Percentiles rank a stretch among this genome's conserved stretches.
These are phyloP conservation scores for Chlorella sorokiniana DNA, from an alignment of 139 green algal species.

Conservation along the genomic window DNA sequence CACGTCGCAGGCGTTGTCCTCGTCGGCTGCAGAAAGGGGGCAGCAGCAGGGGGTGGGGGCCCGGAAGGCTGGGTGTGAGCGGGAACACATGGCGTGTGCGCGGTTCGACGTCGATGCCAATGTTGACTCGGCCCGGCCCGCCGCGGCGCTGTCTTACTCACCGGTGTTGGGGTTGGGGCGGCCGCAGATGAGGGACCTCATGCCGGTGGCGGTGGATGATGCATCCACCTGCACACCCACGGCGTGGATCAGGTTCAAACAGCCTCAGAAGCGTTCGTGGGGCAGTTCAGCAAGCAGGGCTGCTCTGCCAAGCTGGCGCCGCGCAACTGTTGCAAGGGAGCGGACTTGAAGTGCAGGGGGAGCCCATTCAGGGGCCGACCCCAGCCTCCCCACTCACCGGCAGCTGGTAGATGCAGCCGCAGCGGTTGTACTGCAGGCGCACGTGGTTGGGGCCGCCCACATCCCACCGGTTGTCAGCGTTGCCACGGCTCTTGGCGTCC, in stretches of 20 bases:
- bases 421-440: constrained; percentile 46
- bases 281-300: neutral
- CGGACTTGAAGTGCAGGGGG: neutral
- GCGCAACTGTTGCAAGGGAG: neutral
- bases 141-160: neutral
- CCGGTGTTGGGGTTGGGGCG: neutral
- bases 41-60: neutral
- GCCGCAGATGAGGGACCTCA: constrained; percentile 49
- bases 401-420: constrained; percentile 49
- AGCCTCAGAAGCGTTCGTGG: neutral
- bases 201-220: constrained; percentile 3
- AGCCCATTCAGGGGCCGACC: no score
- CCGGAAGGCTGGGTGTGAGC: neutral
- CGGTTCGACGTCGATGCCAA: neutral
- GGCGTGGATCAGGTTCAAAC: neutral
- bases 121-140: neutral
- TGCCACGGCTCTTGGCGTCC: constrained; percentile 27
- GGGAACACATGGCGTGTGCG: neutral
- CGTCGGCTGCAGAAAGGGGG: constrained; percentile 6
- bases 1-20: constrained; percentile 36
- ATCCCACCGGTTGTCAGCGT: constrained; percentile 29
- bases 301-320: neutral
- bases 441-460: constrained; percentile 37
- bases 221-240: constrained; percentile 18
- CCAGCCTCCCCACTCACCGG: neutral